Percentiles rank a stretch among this genome's conserved stretches.
phyloP scores from a whole-genome alignment of 106 monocot species.

The Dendrobium huoshanense region DNA sequence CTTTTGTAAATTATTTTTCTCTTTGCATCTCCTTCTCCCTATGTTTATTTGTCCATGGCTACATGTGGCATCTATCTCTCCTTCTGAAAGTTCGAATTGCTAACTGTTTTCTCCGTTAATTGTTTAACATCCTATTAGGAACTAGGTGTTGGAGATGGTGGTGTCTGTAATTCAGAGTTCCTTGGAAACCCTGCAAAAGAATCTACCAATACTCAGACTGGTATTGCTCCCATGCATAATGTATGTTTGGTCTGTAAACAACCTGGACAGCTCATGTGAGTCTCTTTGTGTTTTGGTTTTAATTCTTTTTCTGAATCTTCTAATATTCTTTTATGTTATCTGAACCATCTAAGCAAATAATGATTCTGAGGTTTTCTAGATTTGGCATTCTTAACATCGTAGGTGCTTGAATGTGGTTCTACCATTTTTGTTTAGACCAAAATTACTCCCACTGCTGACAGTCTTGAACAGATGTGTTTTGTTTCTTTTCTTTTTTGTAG shows the following conservation, averaged over 20 bases:
- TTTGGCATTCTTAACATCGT: too few relatives aligned
- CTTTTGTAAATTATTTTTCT: not conserved
- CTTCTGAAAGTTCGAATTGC: not conserved
- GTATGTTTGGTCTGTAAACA: constrained; percentile 5
- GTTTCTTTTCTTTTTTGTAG: too few relatives aligned
- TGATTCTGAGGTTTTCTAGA: not conserved
- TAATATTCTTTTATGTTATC: not conserved
- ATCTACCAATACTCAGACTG: too few relatives aligned
- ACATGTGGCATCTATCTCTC: not conserved
- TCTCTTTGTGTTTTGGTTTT: not conserved
- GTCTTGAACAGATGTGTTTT: too few relatives aligned
- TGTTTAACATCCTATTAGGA: not conserved
- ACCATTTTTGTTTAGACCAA: too few relatives aligned
- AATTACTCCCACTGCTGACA: too few relatives aligned
- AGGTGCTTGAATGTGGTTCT: too few relatives aligned
- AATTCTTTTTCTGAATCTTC: not conserved
- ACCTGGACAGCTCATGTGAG: constrained; percentile 7
- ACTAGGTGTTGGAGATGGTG: not conserved
- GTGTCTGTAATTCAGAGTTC: not conserved
- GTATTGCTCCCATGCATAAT: not conserved
- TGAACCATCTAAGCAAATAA: not conserved
- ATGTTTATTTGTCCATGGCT: not conserved
- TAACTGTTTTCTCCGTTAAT: not conserved
- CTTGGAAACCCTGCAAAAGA: not conserved
- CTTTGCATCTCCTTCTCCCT: not conserved